Conservation (phyloP, 1,284 basidiomycete genomes). For the Pseudozyma flocculosa region DNA sequence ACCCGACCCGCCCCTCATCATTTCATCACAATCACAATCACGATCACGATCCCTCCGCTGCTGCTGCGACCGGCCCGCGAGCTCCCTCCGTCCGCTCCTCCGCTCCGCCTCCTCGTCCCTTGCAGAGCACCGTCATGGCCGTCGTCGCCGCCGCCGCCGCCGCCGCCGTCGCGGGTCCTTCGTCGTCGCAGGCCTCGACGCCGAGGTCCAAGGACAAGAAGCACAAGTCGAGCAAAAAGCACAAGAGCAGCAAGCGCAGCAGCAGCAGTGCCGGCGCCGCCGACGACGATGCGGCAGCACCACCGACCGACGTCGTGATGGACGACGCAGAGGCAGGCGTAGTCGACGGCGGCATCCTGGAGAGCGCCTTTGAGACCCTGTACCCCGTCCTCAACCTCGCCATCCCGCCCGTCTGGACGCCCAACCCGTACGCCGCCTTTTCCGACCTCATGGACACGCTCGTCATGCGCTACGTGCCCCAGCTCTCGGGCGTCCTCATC, state of each 20-base stretch:
- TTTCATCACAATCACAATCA: too few relatives aligned
- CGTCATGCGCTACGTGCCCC: conserved; percentile 71
- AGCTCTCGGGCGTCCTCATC: conserved; percentile 81
- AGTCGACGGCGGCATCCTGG: background rate
- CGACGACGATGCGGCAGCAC: background rate
- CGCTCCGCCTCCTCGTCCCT: too few relatives aligned
- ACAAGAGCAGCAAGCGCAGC: conserved; percentile 15
- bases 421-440: conserved; percentile 38
- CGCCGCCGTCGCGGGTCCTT: background rate
- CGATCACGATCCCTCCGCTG: too few relatives aligned
- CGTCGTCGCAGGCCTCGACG: background rate
- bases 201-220: conserved; percentile 23
- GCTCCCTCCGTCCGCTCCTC: too few relatives aligned
- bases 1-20: too few relatives aligned
- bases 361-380: conserved; percentile 35
- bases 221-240: conserved; percentile 21
- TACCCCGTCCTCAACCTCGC: conserved; percentile 45
- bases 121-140: too few relatives aligned
- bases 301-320: too few relatives aligned
- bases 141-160: too few relatives aligned
- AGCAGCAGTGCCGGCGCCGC: background rate
- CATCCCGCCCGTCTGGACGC: conserved; percentile 46
- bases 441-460: conserved; percentile 53
- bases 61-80: too few relatives aligned
- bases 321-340: too few relatives aligned